Evolutionary conservation across 495 filamentous ascomycete genomes (phyloP), one percentile per base, ranked within the genome.

Genomic region (Neurospora pannonica): DNA sequence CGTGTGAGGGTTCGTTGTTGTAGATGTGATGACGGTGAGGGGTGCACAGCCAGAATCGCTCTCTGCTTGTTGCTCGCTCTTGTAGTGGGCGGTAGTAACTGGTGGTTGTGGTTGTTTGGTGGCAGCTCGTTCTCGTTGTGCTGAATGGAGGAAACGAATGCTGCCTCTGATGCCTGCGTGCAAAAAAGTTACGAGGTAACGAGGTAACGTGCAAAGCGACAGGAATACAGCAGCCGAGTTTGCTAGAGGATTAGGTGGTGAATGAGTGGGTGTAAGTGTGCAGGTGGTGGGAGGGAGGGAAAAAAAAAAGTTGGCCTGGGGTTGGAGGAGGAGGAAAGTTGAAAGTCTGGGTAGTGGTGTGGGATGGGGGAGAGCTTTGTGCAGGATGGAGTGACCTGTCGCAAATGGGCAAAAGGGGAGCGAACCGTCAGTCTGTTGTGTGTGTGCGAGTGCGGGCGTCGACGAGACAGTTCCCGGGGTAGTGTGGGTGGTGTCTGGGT

Each of bases 251-350:
- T 15, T 60, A 28, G 21, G 21, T 60, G 48, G 24, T 60, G 48
- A 60, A 60, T 54, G 48, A 60, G 48, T 60, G 48, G 48, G 11
- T 28, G 48, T 60, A 60, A 28, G 48, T 60, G 11, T 60, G 21
- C 11, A 60, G 48, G 11, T 60, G 48, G 48, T 60, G 48, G 43
- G 24, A 60, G 77, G 78, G 36, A 74, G 71, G 73, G 69, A 73
- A 75, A 78, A 76, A 77, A 80, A 79, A 78, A 60, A 7, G 48
- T 15, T 54, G 21, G 75, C 76, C 79, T 76, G 79, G 79, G 80
- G 78, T 79, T 79, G 77, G 79, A 76, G 77, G 75, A 79, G 73
- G 78, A 77, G 54, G 76, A 60, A 60, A 60, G 48, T 60, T 60
- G 21, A 60, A 28, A 28, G 48, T 15, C 48, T 60, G 48, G 46